phyloP scores from a whole-genome alignment of 116 monocot genomes.

The Posidonia oceanica region DNA sequence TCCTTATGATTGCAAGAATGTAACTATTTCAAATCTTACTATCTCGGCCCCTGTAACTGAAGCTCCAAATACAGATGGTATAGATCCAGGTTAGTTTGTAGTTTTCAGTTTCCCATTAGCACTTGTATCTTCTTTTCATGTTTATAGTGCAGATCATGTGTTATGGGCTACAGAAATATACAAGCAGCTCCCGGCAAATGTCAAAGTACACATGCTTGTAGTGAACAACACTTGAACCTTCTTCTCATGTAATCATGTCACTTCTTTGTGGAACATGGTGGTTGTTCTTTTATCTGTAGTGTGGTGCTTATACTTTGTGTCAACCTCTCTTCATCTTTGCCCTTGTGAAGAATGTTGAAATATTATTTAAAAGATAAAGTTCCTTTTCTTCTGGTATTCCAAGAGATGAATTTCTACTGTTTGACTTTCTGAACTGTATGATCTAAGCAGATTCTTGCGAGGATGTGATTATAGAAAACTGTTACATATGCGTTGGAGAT shows the following conservation, averaged over 20 bases:
- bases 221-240: too few relatives aligned
- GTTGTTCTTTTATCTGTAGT: too few relatives aligned
- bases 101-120: too few relatives aligned
- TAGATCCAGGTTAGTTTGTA: conserved; percentile 70
- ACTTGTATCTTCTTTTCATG: background rate
- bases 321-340: too few relatives aligned
- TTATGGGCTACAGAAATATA: background rate
- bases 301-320: too few relatives aligned
- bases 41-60: conserved; percentile 65
- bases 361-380: too few relatives aligned
- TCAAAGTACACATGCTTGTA: too few relatives aligned
- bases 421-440: conserved; percentile 3
- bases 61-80: conserved; percentile 97
- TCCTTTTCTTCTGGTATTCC: background rate
- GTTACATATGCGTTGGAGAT: conserved; percentile 61
- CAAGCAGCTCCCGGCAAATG: too few relatives aligned
- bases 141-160: background rate
- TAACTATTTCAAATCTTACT: conserved; percentile 48
- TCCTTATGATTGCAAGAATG: conserved; percentile 80
- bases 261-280: too few relatives aligned
- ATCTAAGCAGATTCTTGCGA: conserved; percentile 66
- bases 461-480: conserved; percentile 67
- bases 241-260: too few relatives aligned
- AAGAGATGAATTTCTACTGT: background rate
- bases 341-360: too few relatives aligned